Evolutionary conservation across 164 flowering plant species (phyloP).

Genomic region (Vitis cinerea): DNA sequence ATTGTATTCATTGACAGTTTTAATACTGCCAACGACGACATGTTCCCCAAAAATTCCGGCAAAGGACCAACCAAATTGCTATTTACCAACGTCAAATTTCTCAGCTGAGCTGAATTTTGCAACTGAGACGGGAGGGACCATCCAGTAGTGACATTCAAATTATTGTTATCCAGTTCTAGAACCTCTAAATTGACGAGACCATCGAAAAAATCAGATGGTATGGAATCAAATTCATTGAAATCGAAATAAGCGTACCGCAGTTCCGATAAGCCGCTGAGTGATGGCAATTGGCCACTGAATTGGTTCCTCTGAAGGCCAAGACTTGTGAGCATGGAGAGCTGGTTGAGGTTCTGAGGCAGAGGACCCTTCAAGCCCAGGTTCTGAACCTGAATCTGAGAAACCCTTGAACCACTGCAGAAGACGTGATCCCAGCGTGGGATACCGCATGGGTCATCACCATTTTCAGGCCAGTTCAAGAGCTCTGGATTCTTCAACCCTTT

Average conservation of each 20-base stretch:
- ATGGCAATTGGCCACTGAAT: slow-evolving; percentile 50
- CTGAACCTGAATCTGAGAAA: slow-evolving; percentile 64
- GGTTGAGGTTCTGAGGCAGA: slow-evolving; percentile 51
- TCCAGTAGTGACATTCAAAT: slow-evolving; percentile 48
- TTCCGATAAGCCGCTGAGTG: slow-evolving; percentile 49
- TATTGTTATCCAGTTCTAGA: slow-evolving; percentile 57
- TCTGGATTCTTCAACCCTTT: slow-evolving; percentile 54
- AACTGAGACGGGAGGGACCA: slow-evolving; percentile 54
- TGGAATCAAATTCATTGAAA: slow-evolving; percentile 52
- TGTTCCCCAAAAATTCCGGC: slow-evolving; percentile 57
- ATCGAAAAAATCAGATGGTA: slow-evolving; percentile 56
- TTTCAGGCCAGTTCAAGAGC: slow-evolving; percentile 55
- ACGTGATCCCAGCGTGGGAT: slow-evolving; percentile 45
- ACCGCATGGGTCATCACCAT: slow-evolving; percentile 64
- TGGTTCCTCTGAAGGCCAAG: slow-evolving; percentile 60
- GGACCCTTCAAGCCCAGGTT: slow-evolving; percentile 48
- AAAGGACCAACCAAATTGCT: slow-evolving; percentile 60
- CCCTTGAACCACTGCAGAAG: slow-evolving; percentile 42
- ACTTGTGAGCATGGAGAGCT: slow-evolving; percentile 41
- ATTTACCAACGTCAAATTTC: slow-evolving; percentile 40
- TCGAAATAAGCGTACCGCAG: slow-evolving; percentile 54
- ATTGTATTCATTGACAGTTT: slow-evolving; percentile 43
- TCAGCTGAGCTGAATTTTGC: slow-evolving; percentile 42
- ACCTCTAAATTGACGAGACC: slow-evolving; percentile 47
- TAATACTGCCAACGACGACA: slow-evolving; percentile 44